Conservation (phyloP, 2,329 filamentous ascomycete species). For the Fusarium beomiforme region DNA sequence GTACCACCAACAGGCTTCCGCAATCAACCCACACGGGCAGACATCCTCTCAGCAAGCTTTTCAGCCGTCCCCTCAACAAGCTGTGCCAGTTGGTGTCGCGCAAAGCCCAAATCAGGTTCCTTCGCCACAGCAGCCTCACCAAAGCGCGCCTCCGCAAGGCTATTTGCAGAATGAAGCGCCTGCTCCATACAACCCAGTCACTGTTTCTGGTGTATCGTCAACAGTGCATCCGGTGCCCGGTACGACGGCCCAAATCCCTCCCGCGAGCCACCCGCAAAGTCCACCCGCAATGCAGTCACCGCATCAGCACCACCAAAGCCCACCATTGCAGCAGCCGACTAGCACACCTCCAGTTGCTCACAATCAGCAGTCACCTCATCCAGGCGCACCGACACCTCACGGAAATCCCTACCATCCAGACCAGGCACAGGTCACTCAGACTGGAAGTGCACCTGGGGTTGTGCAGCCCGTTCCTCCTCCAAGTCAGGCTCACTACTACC, state of each 20-base stretch:
- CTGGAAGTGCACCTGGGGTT: too few species aligned
- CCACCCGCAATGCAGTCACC: neutral
- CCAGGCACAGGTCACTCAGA: neutral
- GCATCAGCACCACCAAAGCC: neutral
- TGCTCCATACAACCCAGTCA: neutral
- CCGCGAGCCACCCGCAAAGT: neutral
- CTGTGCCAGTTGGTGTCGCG: accelerated
- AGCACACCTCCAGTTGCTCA: neutral
- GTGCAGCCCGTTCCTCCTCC: neutral
- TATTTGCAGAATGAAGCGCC: neutral
- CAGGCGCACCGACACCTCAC: neutral
- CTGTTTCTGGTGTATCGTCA: accelerated
- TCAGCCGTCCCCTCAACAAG: neutral
- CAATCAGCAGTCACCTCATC: neutral
- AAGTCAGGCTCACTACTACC: neutral
- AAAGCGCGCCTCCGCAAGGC: neutral
- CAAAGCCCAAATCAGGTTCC: neutral
- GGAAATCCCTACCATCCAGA: neutral
- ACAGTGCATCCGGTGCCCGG: neutral
- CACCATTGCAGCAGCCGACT: neutral
- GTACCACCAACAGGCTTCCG: neutral
- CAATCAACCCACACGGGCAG: neutral
- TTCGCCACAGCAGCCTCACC: neutral
- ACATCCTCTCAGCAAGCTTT: neutral
- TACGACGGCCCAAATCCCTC: accelerated